Evolutionary conservation across 768 basidiomycete species (phyloP).

Genomic region (Collybiopsis luxurians): DNA sequence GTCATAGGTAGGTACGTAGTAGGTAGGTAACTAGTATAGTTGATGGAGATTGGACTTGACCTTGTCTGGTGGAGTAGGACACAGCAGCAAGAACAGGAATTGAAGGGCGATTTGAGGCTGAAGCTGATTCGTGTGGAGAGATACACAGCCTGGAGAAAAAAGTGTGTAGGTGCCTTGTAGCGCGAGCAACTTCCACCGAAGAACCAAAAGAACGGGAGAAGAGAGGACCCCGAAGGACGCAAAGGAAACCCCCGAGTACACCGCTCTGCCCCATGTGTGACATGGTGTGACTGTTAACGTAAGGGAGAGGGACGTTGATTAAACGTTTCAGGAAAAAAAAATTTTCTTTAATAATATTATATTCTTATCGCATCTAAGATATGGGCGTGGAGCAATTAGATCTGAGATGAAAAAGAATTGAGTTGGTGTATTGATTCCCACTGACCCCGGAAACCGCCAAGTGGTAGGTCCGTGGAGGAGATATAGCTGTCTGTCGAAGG

Average conservation of each 20-base stretch:
- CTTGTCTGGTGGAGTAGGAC: too few species aligned
- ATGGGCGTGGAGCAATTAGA: slow-evolving; percentile 1
- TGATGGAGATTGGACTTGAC: too few species aligned
- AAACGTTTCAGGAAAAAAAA: background rate
- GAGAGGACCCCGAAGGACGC: background rate
- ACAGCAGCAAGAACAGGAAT: too few species aligned
- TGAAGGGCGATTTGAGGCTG: too few species aligned
- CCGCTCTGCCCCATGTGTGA: too few species aligned
- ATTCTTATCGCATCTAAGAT: slow-evolving; percentile 5
- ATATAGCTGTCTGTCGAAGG: background rate
- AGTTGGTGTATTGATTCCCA: too few species aligned
- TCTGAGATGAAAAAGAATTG: background rate
- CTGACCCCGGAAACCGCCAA: slow-evolving; percentile 1
- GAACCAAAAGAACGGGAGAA: slow-evolving; percentile 1
- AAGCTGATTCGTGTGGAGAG: too few species aligned
- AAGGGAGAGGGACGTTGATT: background rate
- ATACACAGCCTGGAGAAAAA: background rate
- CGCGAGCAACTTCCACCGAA: background rate
- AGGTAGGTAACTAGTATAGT: too few species aligned
- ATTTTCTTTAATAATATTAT: background rate
- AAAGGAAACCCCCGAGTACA: background rate
- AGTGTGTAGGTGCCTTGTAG: background rate
- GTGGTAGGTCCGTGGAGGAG: background rate
- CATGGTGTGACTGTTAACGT: too few species aligned
- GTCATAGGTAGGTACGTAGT: too few species aligned